Evolutionary conservation across 2,329 filamentous ascomycete genomes (phyloP), one percentile per base, ranked within the genome.

Genomic region (Fusarium burgessii): DNA sequence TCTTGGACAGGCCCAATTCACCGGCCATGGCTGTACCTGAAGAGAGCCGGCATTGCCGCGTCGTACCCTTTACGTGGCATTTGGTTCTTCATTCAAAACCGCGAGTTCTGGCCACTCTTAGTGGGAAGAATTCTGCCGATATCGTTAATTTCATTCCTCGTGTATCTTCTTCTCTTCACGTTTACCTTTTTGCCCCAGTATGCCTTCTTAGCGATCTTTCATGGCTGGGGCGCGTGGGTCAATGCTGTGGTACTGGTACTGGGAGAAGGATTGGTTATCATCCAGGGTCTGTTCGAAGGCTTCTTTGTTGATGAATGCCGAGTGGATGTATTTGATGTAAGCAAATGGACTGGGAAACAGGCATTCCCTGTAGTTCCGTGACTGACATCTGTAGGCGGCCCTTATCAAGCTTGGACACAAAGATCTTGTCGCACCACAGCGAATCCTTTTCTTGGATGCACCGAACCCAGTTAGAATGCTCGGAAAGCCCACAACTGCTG

Each of bases 181-280:
- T 97, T 96, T 80, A 86, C 93, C 2, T 98, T 97, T 74, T 82
- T 98, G 5, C 95, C 95, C 0, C 93, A 98, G 78, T 94, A 94
- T 60, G 93, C 93, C 3, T 93, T 99, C 76, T 87, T 99, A 25
- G 91, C 92, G 18, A 89, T 98, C 73, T 98, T 98, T 79, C 95
- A 98, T 76, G 92, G 92, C 25, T 88, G 90, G 64, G 91, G 91
- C 33, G 96, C 96, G n/a, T 97, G 94, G 93, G 82, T 97, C 62
- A 98, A 94, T 75, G 94, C 92, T 5, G 90, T 93, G 1, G 91
- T 98, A 69, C 85, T 98, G 49, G 93, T 97, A 0, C 86, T 99
- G n/a, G 93, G 93, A 46, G 91, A 94, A 75, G 92, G 91, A 0
- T 83, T 93, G 71, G 90, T 94, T 41, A 91, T 94, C 58, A 90